Conservation (phyloP, 2,329 filamentous ascomycete species). For the Epicoccum sorghinum region DNA sequence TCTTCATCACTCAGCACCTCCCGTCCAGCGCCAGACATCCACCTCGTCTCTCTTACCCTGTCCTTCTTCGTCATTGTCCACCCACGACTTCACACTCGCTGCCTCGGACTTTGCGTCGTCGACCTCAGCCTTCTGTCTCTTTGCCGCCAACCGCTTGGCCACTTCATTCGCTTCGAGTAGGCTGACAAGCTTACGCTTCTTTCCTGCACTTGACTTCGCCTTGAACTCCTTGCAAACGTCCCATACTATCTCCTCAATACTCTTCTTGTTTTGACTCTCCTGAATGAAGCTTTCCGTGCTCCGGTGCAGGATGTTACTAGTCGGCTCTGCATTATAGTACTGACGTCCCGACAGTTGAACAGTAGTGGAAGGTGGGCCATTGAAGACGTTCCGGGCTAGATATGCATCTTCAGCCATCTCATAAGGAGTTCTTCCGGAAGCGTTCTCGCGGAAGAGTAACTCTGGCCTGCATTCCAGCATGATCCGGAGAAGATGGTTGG, state of each 20-base stretch:
- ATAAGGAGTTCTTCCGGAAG: slow-evolving; percentile 73
- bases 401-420: slow-evolving; percentile 68
- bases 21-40: background rate
- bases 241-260: slow-evolving; percentile 39
- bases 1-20: too few species aligned
- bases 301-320: slow-evolving; percentile 11
- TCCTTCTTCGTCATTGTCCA: slow-evolving; percentile 23
- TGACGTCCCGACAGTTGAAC: background rate
- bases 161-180: slow-evolving; percentile 67
- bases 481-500: slow-evolving; percentile 52
- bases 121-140: slow-evolving; percentile 42
- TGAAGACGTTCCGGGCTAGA: slow-evolving; percentile 45
- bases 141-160: slow-evolving; percentile 55
- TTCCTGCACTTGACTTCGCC: slow-evolving; percentile 24
- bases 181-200: slow-evolving; percentile 61
- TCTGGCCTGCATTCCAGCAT: slow-evolving; percentile 62
- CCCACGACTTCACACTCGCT: background rate
- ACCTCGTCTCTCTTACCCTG: slow-evolving; percentile 21
- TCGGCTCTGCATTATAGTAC: background rate
- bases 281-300: slow-evolving; percentile 27
- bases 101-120: slow-evolving; percentile 51
- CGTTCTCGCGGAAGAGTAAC: slow-evolving; percentile 73
- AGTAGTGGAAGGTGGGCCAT: slow-evolving; percentile 17
- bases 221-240: slow-evolving; percentile 45
- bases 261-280: slow-evolving; percentile 5